Evolutionary conservation across 2,329 filamentous ascomycete genomes (phyloP).

Genomic region (Aulographum hederae): DNA sequence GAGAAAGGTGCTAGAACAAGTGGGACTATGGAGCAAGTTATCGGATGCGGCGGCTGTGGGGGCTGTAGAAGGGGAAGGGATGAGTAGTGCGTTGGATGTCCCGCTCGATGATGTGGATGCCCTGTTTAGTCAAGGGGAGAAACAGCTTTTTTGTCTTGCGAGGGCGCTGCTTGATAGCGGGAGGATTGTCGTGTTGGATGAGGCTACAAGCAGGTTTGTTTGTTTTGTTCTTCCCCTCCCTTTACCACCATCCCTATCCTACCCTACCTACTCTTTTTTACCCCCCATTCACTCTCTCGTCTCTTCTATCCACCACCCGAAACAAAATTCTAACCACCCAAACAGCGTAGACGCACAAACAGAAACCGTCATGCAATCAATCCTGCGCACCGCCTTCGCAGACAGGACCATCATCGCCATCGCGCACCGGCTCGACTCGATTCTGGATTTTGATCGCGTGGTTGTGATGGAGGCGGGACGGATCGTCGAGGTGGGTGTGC

Average conservation of each 20-base stretch:
- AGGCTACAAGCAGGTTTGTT: constrained; percentile 3
- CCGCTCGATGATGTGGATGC: not conserved
- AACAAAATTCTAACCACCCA: too few relatives aligned
- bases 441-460: constrained; percentile 10
- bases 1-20: not conserved
- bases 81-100: not conserved
- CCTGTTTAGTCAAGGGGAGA: constrained; percentile 2
- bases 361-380: not conserved
- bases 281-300: not conserved
- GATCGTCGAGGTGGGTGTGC: constrained; percentile 6
- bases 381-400: constrained; percentile 2
- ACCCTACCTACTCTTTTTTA: too few relatives aligned
- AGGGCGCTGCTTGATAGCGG: constrained; percentile 1
- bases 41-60: not conserved
- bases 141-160: constrained; percentile 2
- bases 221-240: too few relatives aligned
- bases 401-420: constrained; percentile 10
- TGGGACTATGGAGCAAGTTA: not conserved
- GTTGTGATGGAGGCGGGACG: constrained; percentile 9
- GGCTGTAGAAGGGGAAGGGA: too few relatives aligned
- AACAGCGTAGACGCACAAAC: not conserved
- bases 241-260: too few relatives aligned
- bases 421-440: constrained; percentile 8
- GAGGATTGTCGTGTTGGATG: constrained; percentile 2
- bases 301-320: not conserved